Percentiles rank a stretch among this genome's conserved stretches.
Conservation (phyloP, 345 rosid genomes). For the Xanthoceras sorbifolium region DNA sequence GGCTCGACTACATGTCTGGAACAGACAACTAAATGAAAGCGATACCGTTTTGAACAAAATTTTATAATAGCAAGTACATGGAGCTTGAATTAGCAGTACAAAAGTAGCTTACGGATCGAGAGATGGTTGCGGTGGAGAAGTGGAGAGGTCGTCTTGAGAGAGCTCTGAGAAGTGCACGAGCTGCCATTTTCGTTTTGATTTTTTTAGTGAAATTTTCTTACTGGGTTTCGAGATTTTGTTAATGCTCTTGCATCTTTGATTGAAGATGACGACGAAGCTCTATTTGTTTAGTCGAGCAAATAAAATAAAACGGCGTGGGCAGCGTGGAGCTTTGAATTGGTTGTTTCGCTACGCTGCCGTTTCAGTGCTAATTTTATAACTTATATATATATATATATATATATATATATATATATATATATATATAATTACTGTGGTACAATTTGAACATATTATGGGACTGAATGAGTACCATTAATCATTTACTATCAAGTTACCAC, state of each 20-base stretch:
- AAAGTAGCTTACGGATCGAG: conserved; percentile 37
- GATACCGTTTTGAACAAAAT: not conserved
- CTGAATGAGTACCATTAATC: too few species aligned
- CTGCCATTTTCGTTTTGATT: conserved; percentile 22
- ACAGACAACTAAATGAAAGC: not conserved
- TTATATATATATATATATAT: too few species aligned
- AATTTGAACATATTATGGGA: too few species aligned
- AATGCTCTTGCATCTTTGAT: too few species aligned
- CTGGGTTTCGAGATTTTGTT: not conserved
- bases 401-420: too few species aligned
- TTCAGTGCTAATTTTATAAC: too few species aligned
- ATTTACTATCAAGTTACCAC: too few species aligned
- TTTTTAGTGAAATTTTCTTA: not conserved
- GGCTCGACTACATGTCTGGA: too few species aligned
- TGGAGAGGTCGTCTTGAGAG: conserved; percentile 15
- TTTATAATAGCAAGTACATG: too few species aligned
- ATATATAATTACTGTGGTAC: too few species aligned
- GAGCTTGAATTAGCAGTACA: not conserved
- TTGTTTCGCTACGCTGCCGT: too few species aligned
- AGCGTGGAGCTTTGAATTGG: too few species aligned
- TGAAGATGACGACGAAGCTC: not conserved
- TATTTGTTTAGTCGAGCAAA: not conserved
- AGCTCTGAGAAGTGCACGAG: conserved; percentile 16
- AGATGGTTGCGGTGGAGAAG: conserved; percentile 14
- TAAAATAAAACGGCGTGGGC: not conserved